A percentile compares a stretch with the other conserved stretches of the same genome.
These are phyloP conservation scores for Fusarium nematophilum DNA, from an alignment of 2,329 filamentous ascomycete genomes.

Conservation along the genomic window DNA sequence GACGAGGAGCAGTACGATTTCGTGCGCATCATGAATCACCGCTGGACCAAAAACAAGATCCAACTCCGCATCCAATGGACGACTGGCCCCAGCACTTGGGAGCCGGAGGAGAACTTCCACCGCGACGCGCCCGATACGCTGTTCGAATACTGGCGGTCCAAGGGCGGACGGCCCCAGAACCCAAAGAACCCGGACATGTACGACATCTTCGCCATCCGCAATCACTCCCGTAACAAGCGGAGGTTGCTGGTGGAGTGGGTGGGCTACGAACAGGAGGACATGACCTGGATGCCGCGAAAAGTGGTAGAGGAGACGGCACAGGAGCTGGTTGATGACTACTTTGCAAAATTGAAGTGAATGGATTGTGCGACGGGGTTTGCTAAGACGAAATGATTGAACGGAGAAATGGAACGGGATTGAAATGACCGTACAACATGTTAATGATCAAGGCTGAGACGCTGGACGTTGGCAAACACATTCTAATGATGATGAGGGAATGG, in stretches of 20 bases:
- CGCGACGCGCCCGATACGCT: slow-evolving; percentile 46
- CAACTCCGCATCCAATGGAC: slow-evolving; percentile 50
- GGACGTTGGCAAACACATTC: no score
- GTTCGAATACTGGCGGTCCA: slow-evolving; percentile 48
- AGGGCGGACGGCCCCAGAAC: slow-evolving; percentile 48
- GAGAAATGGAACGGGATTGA: no score
- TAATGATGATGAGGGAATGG: no score
- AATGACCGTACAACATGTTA: no score
- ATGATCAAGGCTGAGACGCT: no score
- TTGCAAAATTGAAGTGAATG: slow-evolving; percentile 11
- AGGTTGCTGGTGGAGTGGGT: slow-evolving; percentile 52
- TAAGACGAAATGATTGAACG: no score
- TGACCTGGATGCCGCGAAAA: slow-evolving; percentile 45
- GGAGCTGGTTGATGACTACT: slow-evolving; percentile 45
- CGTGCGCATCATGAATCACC: slow-evolving; percentile 41
- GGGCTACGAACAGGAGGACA: slow-evolving; percentile 45
- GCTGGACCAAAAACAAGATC: slow-evolving; percentile 45
- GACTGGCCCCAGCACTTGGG: slow-evolving; percentile 47
- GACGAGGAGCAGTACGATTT: slow-evolving; percentile 26
- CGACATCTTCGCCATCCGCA: slow-evolving; percentile 48
- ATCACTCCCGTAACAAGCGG: slow-evolving; percentile 45
- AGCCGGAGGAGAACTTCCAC: slow-evolving; percentile 49
- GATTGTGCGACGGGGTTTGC: no score
- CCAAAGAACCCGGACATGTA: slow-evolving; percentile 46
- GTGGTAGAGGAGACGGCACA: slow-evolving; percentile 44